Percentiles rank a stretch among this genome's conserved stretches.
phyloP scores from a whole-genome alignment of 208 protist species.

The Trypanosoma lewisi region DNA sequence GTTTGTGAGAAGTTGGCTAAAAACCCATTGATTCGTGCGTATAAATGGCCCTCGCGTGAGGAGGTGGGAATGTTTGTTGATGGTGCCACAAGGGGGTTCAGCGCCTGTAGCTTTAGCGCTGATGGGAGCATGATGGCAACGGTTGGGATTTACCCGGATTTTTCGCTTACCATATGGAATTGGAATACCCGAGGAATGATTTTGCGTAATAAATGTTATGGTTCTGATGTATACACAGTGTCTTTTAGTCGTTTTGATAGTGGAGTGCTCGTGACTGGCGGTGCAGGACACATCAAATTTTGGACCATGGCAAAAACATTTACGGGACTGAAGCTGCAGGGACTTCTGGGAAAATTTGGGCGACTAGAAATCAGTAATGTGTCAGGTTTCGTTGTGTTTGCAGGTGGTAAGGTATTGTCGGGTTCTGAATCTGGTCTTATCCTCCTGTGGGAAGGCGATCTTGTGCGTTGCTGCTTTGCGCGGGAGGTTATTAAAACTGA shows the following conservation, averaged over 20 bases:
- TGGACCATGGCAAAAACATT: conserved; percentile 98
- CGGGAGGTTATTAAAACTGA: conserved; percentile 25
- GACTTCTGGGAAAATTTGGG: conserved; percentile 97
- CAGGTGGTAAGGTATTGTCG: conserved; percentile 94
- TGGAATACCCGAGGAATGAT: conserved; percentile 89
- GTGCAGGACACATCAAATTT: conserved; percentile 97
- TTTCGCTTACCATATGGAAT: conserved; percentile 95
- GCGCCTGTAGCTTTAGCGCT: conserved; percentile 80
- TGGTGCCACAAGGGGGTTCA: conserved; percentile 87
- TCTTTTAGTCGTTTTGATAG: conserved; percentile 92
- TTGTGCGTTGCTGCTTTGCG: conserved; percentile 94
- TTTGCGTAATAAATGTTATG: conserved; percentile 96
- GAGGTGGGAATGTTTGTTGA: conserved; percentile 61
- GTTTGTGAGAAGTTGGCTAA: conserved; percentile 77
- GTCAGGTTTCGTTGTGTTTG: conserved; percentile 88
- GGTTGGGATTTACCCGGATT: conserved; percentile 94
- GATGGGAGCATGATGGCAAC: conserved; percentile 92
- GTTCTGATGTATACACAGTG: conserved; percentile 92
- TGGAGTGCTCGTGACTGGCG: conserved; percentile 91
- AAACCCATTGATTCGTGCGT: conserved; percentile 73
- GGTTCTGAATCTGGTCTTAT: conserved; percentile 94
- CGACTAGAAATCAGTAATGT: conserved; percentile 96
- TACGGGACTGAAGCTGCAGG: conserved; percentile 97
- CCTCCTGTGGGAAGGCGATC: conserved; percentile 96
- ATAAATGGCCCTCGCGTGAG: conserved; percentile 71